phyloP scores from a whole-genome alignment of 2,329 filamentous ascomycete species.

The Microascus cirrosus region DNA sequence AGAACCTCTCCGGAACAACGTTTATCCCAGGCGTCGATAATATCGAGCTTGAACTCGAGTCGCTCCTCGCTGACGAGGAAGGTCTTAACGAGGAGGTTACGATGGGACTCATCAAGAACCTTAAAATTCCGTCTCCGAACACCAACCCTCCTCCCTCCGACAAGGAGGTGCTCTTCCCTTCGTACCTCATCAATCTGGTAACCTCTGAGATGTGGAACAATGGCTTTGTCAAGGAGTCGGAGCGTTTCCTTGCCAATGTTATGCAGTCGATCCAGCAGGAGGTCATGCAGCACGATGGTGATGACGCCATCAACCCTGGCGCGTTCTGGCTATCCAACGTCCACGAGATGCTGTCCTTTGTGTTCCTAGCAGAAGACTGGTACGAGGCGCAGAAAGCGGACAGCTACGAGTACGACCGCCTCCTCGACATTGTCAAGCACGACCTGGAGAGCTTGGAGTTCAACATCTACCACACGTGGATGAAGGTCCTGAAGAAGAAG shows the following conservation, averaged over 20 bases:
- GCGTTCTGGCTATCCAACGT: slow-evolving; percentile 99
- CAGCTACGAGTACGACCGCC: slow-evolving; percentile 96
- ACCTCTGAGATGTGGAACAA: slow-evolving; percentile 99
- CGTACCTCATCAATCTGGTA: slow-evolving; percentile 96
- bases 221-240: slow-evolving; percentile 97
- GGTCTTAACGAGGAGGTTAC: slow-evolving; percentile 94
- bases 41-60: slow-evolving; percentile 90
- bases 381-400: slow-evolving; percentile 99
- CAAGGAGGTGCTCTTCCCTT: slow-evolving; percentile 97
- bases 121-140: slow-evolving; percentile 88
- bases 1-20: slow-evolving; percentile 61
- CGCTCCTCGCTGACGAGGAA: slow-evolving; percentile 87
- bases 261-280: slow-evolving; percentile 99
- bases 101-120: slow-evolving; percentile 87
- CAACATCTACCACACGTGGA: slow-evolving; percentile 99
- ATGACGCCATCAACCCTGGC: slow-evolving; percentile 92
- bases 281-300: slow-evolving; percentile 97
- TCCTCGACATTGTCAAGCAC: slow-evolving; percentile 98
- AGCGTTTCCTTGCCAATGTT: slow-evolving; percentile 95
- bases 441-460: slow-evolving; percentile 97
- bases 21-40: slow-evolving; percentile 78
- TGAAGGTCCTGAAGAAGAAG: slow-evolving; percentile 99
- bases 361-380: slow-evolving; percentile 98
- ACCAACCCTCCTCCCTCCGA: slow-evolving; percentile 85
- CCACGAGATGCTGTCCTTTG: slow-evolving; percentile 98